Evolutionary conservation across 2,329 filamentous ascomycete genomes (phyloP).

Genomic region (Colletotrichum sp.): DNA sequence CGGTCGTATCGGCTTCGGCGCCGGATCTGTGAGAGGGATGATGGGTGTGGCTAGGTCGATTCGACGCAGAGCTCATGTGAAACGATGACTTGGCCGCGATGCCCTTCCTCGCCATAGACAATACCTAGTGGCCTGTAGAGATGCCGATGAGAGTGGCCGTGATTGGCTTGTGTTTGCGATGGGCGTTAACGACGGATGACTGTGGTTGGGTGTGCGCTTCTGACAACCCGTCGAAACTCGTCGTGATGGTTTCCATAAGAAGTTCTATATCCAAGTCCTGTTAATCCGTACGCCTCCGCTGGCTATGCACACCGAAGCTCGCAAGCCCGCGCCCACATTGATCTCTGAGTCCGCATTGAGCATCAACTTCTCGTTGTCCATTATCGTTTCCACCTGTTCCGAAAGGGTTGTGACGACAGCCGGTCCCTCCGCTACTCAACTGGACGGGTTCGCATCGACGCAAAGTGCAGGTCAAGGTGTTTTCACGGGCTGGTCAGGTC

Average conservation of each 20-base stretch:
- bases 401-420: neutral
- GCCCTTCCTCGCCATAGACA: neutral
- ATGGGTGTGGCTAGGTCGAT: neutral
- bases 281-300: neutral
- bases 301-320: neutral
- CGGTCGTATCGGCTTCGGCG: neutral
- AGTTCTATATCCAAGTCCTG: neutral
- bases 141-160: neutral
- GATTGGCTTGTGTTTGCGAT: neutral
- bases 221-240: neutral
- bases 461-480: neutral
- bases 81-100: neutral
- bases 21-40: neutral
- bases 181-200: neutral
- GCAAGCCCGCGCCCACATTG: neutral
- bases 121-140: neutral
- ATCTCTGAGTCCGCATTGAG: neutral
- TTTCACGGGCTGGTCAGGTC: neutral
- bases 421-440: neutral
- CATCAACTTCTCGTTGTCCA: neutral
- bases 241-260: neutral
- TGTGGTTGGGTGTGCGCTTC: neutral
- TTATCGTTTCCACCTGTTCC: neutral
- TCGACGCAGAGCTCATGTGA: slow-evolving; percentile 1
- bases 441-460: neutral